phyloP scores from a whole-genome alignment of 169 alveolate genomes.

The Babesia ovis region DNA sequence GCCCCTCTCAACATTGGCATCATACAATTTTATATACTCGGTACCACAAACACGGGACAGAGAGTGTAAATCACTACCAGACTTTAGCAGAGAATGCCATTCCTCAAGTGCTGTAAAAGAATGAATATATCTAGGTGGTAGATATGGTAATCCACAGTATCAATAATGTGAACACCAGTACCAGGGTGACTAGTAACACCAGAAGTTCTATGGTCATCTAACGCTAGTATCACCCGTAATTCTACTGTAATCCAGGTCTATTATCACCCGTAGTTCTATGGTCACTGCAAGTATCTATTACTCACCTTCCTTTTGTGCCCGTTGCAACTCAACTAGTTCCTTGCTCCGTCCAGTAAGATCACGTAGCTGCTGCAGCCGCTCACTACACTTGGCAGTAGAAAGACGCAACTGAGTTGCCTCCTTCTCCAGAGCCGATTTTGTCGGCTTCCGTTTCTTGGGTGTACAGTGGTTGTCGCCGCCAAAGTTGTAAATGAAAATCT shows the following conservation, averaged over 20 bases:
- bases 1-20: background rate
- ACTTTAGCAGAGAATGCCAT: slow-evolving; percentile 4
- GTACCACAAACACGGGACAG: slow-evolving; percentile 4
- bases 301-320: background rate
- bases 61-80: background rate
- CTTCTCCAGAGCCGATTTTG: background rate
- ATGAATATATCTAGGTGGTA: background rate
- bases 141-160: background rate
- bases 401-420: background rate
- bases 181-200: background rate
- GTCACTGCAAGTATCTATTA: too few species aligned
- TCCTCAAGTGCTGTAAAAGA: slow-evolving; percentile 4
- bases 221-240: too few species aligned
- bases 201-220: too few species aligned
- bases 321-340: background rate
- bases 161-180: background rate
- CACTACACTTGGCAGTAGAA: background rate
- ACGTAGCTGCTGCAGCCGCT: background rate
- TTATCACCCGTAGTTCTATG: too few species aligned
- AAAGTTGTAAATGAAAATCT: background rate
- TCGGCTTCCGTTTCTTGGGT: background rate
- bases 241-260: too few species aligned
- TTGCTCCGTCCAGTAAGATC: background rate
- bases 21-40: background rate
- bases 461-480: background rate